These are phyloP conservation scores for Emydomyces testavorans DNA, from an alignment of 2,329 filamentous ascomycete genomes.

Conservation along the genomic window DNA sequence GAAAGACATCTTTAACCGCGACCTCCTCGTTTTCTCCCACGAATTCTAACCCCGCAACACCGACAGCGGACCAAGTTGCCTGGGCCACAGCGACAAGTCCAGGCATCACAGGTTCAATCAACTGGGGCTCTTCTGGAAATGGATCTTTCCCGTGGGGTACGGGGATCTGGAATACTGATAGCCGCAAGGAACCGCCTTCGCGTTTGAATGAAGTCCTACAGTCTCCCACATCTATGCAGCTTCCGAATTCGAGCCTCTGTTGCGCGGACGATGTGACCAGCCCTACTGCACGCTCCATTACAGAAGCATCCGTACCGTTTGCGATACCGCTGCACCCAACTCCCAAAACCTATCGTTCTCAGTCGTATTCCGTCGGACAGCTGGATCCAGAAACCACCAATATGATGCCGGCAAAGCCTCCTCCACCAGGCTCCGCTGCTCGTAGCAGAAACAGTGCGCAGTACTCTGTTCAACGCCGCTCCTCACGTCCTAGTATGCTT, in stretches of 20 bases:
- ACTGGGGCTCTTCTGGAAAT: conserved; percentile 37
- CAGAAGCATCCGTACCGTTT: conserved; percentile 60
- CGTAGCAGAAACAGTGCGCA: conserved; percentile 35
- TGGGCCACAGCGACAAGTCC: conserved; percentile 33
- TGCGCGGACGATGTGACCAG: conserved; percentile 46
- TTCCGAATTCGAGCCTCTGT: conserved; percentile 40
- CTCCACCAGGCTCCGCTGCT: conserved; percentile 21
- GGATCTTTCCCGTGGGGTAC: conserved; percentile 58
- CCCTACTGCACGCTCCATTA: conserved; percentile 33
- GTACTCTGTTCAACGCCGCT: conserved; percentile 64
- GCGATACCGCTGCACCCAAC: conserved; percentile 80
- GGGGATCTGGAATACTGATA: conserved; percentile 69
- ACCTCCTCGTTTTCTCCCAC: conserved; percentile 67
- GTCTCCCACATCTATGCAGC: conserved; percentile 55
- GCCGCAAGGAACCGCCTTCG: conserved; percentile 63
- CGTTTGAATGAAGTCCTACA: conserved; percentile 62
- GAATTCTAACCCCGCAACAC: conserved; percentile 69
- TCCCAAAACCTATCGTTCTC: conserved; percentile 84
- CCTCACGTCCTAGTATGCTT: conserved; percentile 49
- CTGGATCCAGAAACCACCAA: conserved; percentile 54
- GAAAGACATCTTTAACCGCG: conserved; percentile 62
- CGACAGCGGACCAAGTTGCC: conserved; percentile 51
- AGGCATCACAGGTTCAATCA: conserved; percentile 30
- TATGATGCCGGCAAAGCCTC: conserved; percentile 26
- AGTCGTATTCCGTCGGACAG: conserved; percentile 93